Percentiles rank a stretch among this genome's conserved stretches.
phyloP scores from a whole-genome alignment of 2,329 filamentous ascomycete species.

The Stagonosporopsis rhizophila region DNA sequence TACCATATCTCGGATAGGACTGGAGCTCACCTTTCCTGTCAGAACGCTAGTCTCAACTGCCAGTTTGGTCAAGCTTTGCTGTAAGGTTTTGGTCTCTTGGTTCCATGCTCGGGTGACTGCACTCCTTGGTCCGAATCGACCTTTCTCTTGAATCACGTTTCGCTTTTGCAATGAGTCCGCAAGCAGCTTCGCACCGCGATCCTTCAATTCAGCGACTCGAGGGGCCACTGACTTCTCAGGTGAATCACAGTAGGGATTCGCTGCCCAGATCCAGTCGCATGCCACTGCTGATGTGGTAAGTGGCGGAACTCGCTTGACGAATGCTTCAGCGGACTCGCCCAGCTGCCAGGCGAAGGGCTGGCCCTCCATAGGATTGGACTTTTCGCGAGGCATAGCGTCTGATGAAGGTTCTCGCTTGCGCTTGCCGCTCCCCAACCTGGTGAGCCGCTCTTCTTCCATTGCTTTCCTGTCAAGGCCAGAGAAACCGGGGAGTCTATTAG shows the following conservation, averaged over 20 bases:
- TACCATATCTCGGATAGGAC: background rate
- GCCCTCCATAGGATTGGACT: constrained; percentile 65
- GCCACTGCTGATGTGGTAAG: constrained; percentile 56
- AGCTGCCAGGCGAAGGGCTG: constrained; percentile 65
- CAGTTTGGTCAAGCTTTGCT: constrained; percentile 65
- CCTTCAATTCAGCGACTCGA: constrained; percentile 58
- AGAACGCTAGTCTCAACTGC: constrained; percentile 66
- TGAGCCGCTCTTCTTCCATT: constrained; percentile 25
- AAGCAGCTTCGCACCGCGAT: constrained; percentile 64
- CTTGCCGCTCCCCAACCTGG: constrained; percentile 17
- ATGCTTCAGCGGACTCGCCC: constrained; percentile 68
- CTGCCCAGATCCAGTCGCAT: constrained; percentile 75
- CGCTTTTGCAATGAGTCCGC: constrained; percentile 56
- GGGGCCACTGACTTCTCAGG: constrained; percentile 38
- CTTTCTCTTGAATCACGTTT: constrained; percentile 59
- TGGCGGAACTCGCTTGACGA: constrained; percentile 73
- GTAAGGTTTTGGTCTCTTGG: constrained; percentile 53
- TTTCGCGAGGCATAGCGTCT: constrained; percentile 12
- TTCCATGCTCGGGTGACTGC: constrained; percentile 50
- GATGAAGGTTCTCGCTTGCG: constrained; percentile 21
- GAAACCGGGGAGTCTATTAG: constrained; percentile 10
- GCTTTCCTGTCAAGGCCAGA: constrained; percentile 17
- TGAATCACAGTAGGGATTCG: constrained; percentile 64
- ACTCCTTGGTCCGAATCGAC: constrained; percentile 55
- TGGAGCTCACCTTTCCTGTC: constrained; percentile 68